Evolutionary conservation across 441 rosid genomes (phyloP), one percentile per base, ranked within the genome.

Genomic region (Erodium moschatum): DNA sequence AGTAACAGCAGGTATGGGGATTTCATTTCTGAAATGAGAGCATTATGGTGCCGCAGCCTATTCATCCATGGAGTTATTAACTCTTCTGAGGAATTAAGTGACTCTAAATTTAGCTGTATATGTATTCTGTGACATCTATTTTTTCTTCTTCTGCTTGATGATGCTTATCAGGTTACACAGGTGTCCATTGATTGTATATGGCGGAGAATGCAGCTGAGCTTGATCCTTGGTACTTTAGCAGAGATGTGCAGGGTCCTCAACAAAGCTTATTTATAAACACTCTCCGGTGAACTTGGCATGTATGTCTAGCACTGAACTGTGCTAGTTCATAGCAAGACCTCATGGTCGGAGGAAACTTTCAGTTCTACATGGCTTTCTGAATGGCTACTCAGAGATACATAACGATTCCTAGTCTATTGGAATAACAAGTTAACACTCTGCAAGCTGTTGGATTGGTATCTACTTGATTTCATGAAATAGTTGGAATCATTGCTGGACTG

Each of bases 1-100:
- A 29, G 31, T 29, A 29, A 2, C 2, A 29, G 31, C 31, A 29
- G 31, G 31, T 29, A 29, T 29, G 31, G 31, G 31, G 31, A 24
- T 24, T 24, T 24, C 27, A 24, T 24, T 24, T 24, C 27, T 24
- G 27, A 24, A 2, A 24, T 24, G 27, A 29, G 31, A 29, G 31
- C 31, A 35, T 35, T 35, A n/a, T 61, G 35, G 38, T 61, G 35
- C 65, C 24, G 65, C 65, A 21, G 65, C 16, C 16, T 61, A 24
- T 61, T 24, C 16, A 21, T 24, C 65, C 35, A 61, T 10, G 65
- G 31, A 21, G 1, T 9, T 60, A 3, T 60, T 21, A 35, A 29
- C 40, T 35, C 40, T 35, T 35, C 9, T 0, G 6, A 5, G 46
- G 46, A 40, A 40, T 40, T 2, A 29, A 1, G 3, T 27, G 65